Conservation (phyloP, 2,329 filamentous ascomycete species). For the Teratosphaeria zuluensis region DNA sequence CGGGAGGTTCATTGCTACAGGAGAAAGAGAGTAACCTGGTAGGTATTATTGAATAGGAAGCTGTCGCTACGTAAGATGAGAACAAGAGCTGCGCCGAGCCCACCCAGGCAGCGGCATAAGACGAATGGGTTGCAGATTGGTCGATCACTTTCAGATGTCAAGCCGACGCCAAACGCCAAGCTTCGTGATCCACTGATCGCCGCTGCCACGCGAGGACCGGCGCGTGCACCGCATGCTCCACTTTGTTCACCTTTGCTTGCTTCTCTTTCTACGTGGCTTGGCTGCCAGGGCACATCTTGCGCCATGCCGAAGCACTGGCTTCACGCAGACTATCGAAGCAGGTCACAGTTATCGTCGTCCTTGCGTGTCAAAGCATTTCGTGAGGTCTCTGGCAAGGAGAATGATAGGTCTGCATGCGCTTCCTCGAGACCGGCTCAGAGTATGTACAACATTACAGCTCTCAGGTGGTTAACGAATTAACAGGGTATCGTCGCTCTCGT, state of each 20-base stretch:
- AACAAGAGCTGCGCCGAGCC: neutral
- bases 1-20: neutral
- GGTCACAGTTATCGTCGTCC: neutral
- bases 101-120: neutral
- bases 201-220: neutral
- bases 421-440: neutral
- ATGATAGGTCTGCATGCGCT: neutral
- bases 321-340: neutral
- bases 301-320: neutral
- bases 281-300: no score
- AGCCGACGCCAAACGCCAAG: neutral
- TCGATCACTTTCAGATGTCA: neutral
- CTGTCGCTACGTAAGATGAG: neutral
- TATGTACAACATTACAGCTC: neutral
- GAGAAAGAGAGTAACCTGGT: neutral
- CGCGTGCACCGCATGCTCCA: neutral
- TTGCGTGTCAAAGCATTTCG: neutral
- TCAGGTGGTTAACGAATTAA: neutral
- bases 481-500: neutral
- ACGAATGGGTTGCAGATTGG: neutral
- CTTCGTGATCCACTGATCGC: neutral
- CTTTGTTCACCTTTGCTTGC: neutral
- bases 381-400: neutral
- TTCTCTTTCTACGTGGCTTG: neutral
- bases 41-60: neutral